A percentile compares a stretch with the other conserved stretches of the same genome.
These are phyloP conservation scores for Didymella glomerata DNA, from an alignment of 2,329 filamentous ascomycete species.

Conservation along the genomic window DNA sequence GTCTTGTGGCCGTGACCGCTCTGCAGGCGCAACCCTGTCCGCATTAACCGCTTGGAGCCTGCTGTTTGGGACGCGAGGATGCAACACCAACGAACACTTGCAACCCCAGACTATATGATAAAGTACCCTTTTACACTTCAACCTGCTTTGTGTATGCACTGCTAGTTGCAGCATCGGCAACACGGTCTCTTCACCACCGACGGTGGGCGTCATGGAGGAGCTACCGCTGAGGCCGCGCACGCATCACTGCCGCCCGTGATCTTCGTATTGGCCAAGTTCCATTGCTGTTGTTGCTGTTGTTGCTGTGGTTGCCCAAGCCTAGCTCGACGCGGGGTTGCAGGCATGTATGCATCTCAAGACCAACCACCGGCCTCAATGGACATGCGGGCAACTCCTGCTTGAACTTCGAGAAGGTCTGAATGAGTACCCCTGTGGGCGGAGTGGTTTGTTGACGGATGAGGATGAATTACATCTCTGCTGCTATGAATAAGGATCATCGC, in stretches of 20 bases:
- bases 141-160: not conserved
- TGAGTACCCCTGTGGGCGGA: not conserved
- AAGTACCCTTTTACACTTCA: not conserved
- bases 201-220: not conserved
- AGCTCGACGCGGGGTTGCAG: slow-evolving; percentile 2
- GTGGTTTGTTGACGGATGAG: not conserved
- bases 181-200: slow-evolving; percentile 12
- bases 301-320: not conserved
- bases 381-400: not conserved
- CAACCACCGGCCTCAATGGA: not conserved
- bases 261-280: slow-evolving; percentile 11
- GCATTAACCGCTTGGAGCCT: slow-evolving; percentile 20
- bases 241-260: slow-evolving; percentile 3
- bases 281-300: slow-evolving; percentile 4
- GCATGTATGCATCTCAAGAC: not conserved
- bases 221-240: slow-evolving; percentile 14
- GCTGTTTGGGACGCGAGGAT: slow-evolving; percentile 8
- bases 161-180: slow-evolving; percentile 1
- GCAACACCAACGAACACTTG: slow-evolving; percentile 11
- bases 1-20: slow-evolving; percentile 19
- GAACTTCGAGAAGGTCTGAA: not conserved
- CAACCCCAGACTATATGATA: not conserved
- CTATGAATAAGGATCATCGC: no score
- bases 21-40: slow-evolving; percentile 15
- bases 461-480: not conserved